Evolutionary conservation across 2,329 filamentous ascomycete species (phyloP).

Genomic region (Kalmusia sp.): DNA sequence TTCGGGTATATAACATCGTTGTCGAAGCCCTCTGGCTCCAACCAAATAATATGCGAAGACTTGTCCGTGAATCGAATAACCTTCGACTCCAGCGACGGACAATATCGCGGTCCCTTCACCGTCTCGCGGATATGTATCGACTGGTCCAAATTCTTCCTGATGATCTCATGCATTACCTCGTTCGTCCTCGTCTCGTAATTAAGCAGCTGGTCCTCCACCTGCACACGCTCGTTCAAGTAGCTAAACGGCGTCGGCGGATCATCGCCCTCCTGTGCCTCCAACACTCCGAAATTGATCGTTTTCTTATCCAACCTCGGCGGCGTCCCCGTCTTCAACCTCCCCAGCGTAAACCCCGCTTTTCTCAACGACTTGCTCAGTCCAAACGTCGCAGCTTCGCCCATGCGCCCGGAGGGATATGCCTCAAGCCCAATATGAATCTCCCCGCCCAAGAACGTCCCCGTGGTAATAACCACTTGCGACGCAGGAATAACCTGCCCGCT

Average conservation of each 20-base stretch:
- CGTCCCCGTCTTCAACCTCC: constrained; percentile 93
- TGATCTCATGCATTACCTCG: constrained; percentile 78
- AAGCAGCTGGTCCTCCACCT: constrained; percentile 81
- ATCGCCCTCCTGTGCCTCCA: constrained; percentile 81
- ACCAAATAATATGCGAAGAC: constrained; percentile 86
- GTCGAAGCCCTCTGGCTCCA: constrained; percentile 94
- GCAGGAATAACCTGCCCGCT: constrained; percentile 84
- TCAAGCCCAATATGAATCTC: constrained; percentile 96
- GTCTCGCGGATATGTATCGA: constrained; percentile 96
- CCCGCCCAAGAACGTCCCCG: constrained; percentile 91
- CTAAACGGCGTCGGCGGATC: constrained; percentile 89
- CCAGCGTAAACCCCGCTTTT: constrained; percentile 87
- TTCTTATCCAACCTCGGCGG: constrained; percentile 83
- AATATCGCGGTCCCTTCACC: constrained; percentile 92
- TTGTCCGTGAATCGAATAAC: constrained; percentile 86
- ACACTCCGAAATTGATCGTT: constrained; percentile 77
- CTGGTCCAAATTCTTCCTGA: constrained; percentile 90
- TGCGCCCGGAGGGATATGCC: constrained; percentile 82
- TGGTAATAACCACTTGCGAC: constrained; percentile 88
- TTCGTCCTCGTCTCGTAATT: constrained; percentile 92
- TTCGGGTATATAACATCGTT: constrained; percentile 94
- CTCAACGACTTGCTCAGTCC: constrained; percentile 89
- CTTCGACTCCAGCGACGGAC: constrained; percentile 93
- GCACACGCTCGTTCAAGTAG: constrained; percentile 80
- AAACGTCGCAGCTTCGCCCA: constrained; percentile 92